These are phyloP conservation scores for Bruguiera gymnorhiza DNA, from an alignment of 345 rosid genomes.

Conservation along the genomic window DNA sequence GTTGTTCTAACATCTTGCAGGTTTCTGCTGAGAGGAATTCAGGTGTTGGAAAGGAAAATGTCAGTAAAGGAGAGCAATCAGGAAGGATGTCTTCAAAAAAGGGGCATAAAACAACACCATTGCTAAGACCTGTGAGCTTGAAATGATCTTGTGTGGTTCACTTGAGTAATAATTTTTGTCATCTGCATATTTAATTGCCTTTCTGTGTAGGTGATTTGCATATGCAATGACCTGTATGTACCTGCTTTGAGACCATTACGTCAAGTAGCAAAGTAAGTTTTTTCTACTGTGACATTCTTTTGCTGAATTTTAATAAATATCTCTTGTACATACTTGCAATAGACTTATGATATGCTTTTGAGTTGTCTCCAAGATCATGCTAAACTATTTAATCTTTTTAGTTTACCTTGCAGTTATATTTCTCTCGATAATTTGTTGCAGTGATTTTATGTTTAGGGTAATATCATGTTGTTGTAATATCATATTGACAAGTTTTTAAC, in stretches of 20 bases:
- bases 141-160: conserved; percentile 19
- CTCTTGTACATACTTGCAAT: too few relatives aligned
- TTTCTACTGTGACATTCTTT: not conserved
- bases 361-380: too few relatives aligned
- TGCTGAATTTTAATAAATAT: not conserved
- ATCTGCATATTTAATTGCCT: not conserved
- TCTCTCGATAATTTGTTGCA: not conserved
- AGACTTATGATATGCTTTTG: too few relatives aligned
- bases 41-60: conserved; percentile 57
- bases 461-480: not conserved
- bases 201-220: conserved; percentile 59
- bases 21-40: conserved; percentile 69
- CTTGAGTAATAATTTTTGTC: conserved; percentile 5
- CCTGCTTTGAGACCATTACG: conserved; percentile 90
- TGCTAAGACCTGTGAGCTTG: conserved; percentile 79
- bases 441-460: not conserved
- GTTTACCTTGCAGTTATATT: not conserved
- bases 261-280: conserved; percentile 87
- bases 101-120: conserved; percentile 50
- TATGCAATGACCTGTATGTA: conserved; percentile 90
- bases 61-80: conserved; percentile 43
- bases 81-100: conserved; percentile 55
- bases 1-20: conserved; percentile 29
- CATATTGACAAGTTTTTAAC: conserved; percentile 7
- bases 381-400: too few relatives aligned